A percentile compares a stretch with the other conserved stretches of the same genome.
Conservation (phyloP, 805 yeast species). For the Starmerella vitae region DNA sequence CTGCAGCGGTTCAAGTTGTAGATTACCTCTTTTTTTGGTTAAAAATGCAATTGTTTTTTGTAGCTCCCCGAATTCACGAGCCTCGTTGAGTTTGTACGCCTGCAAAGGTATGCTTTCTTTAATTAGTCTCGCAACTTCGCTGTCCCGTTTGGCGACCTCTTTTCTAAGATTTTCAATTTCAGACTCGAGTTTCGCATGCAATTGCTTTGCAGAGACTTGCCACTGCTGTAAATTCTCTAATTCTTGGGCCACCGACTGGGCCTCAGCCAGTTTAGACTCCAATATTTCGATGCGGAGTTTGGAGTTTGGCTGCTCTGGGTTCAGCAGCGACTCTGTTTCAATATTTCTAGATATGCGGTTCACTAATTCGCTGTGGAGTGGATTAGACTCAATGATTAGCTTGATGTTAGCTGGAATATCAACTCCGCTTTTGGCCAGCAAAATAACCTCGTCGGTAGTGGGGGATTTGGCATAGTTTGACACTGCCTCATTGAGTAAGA, state of each 20-base stretch:
- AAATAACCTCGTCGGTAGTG: neutral
- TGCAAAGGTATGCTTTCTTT: constrained; percentile 6
- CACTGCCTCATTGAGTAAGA: neutral
- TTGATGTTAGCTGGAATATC: neutral
- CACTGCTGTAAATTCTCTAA: neutral
- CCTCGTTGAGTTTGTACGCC: neutral
- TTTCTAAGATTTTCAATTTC: constrained; percentile 5
- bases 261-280: constrained; percentile 10
- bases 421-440: neutral
- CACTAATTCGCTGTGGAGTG: neutral
- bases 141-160: constrained; percentile 14
- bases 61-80: neutral
- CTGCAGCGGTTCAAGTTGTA: constrained; percentile 1
- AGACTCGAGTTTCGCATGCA: neutral
- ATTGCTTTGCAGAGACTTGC: neutral
- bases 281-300: constrained; percentile 5
- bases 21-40: neutral
- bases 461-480: neutral
- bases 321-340: neutral
- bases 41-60: neutral
- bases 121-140: constrained; percentile 15
- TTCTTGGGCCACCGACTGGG: constrained; percentile 11
- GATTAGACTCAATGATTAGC: neutral
- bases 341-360: neutral
- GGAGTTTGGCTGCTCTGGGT: neutral